Evolutionary conservation across 2,329 filamentous ascomycete genomes (phyloP).

Genomic region (Apiospora saccharicola): DNA sequence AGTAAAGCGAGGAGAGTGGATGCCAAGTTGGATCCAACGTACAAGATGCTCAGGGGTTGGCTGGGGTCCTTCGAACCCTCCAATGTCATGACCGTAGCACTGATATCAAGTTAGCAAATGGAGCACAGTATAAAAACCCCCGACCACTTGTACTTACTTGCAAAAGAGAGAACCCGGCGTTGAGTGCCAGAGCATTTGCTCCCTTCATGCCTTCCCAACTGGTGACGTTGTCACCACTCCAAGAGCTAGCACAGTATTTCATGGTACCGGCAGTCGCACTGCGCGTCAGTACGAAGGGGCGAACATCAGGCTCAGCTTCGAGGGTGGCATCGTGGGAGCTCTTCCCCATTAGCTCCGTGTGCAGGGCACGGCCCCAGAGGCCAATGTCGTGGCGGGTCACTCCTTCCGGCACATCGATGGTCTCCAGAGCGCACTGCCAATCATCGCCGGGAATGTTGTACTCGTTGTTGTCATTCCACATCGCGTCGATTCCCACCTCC

Average conservation of each 20-base stretch:
- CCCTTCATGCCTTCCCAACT: constrained; percentile 78
- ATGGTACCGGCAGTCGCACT: constrained; percentile 76
- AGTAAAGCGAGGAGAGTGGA: constrained; percentile 74
- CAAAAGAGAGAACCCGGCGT: constrained; percentile 71
- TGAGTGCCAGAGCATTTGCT: constrained; percentile 72
- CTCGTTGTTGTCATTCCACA: constrained; percentile 85
- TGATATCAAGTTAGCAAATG: constrained; percentile 34
- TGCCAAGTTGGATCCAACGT: constrained; percentile 76
- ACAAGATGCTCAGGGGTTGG: constrained; percentile 74
- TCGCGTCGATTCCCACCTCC: constrained; percentile 71
- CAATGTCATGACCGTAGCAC: constrained; percentile 77
- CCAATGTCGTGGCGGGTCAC: constrained; percentile 61
- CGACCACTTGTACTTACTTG: constrained; percentile 50
- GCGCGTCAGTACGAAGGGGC: constrained; percentile 74
- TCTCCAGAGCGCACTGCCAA: constrained; percentile 68
- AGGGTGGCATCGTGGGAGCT: constrained; percentile 73
- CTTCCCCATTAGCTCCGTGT: constrained; percentile 76
- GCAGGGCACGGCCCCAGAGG: constrained; percentile 72
- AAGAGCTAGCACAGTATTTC: constrained; percentile 73
- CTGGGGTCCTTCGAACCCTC: constrained; percentile 78
- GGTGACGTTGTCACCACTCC: constrained; percentile 79
- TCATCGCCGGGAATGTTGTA: constrained; percentile 72
- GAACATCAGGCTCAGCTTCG: constrained; percentile 62
- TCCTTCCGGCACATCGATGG: constrained; percentile 46
- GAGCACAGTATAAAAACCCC: neutral